These are phyloP conservation scores for Diplodia corticola DNA, from an alignment of 2,329 filamentous ascomycete species.

Conservation along the genomic window DNA sequence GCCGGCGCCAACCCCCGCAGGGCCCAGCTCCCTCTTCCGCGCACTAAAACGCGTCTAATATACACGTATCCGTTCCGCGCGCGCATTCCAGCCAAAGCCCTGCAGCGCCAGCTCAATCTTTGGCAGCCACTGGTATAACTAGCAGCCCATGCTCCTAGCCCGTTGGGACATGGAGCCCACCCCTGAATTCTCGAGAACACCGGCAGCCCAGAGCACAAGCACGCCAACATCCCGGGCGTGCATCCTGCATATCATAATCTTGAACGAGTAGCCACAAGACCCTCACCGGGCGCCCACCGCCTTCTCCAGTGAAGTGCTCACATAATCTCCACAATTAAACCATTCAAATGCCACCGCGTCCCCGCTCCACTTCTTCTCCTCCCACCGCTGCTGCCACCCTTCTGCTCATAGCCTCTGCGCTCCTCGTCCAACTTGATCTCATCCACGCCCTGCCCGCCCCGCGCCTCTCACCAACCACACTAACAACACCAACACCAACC, in stretches of 20 bases:
- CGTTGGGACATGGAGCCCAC: constrained; percentile 6
- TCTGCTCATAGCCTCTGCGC: neutral
- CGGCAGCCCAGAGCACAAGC: neutral
- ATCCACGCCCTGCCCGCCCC: neutral
- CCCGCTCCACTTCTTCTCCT: neutral
- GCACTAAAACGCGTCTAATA: neutral
- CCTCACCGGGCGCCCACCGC: neutral
- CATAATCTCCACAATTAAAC: constrained; percentile 17
- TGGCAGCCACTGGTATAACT: constrained; percentile 1
- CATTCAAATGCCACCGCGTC: constrained; percentile 4
- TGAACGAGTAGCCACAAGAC: constrained; percentile 11
- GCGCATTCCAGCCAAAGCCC: constrained; percentile 1
- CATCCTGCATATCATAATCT: constrained; percentile 20
- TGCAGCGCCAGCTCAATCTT: neutral
- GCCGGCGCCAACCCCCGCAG: neutral
- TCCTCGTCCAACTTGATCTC: neutral
- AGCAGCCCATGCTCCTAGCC: neutral
- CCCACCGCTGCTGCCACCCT: neutral
- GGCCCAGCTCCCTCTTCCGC: neutral
- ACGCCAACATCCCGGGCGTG: constrained; percentile 12
- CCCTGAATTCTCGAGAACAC: constrained; percentile 18
- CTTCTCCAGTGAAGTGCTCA: constrained; percentile 4
- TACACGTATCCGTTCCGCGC: neutral
- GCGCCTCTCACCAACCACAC: neutral
- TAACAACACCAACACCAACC: neutral